Evolutionary conservation across 73 alveolate genomes (phyloP), one percentile per base, ranked within the genome.

Genomic region (Tetrahymena malaccensis): DNA sequence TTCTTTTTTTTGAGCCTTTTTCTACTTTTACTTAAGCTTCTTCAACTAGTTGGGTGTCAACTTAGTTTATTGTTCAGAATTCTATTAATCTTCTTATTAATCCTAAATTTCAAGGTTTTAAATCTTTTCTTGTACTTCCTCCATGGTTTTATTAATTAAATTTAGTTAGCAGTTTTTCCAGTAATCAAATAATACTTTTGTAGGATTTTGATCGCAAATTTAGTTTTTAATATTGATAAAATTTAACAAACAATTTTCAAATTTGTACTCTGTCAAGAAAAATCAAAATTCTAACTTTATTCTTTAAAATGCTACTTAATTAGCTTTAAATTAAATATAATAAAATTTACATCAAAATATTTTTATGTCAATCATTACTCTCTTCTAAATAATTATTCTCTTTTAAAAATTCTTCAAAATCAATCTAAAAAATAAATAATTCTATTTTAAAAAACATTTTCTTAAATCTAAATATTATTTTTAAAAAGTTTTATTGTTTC

Each of bases 11-110:
- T 84, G n/a, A 84, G 93, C 93, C 43, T 94, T 94, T 85, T 94
- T 94, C 83, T 94, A 94, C 58, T 94, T 94, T 55, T 40, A 43
- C 55, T 94, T 94, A 33, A 85, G 56, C 22, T 94, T 94, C 93
- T 94, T 94, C 84, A 40, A 38, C n/a, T 94, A 58, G 43, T 94
- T 94, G 40, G 85, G 85, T 34, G 56, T 94, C 11, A 94, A 27
- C 35, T 83, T 1, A 44, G 85, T 50, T 55, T 85, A 85, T 50
- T 94, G 21, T 40, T 94, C 93, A 27, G 50, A 35, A 22, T 25
- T 93, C 25, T 16, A 35, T 55, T 94, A 25, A 10, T 43, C 12
- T 43, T n/a, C 56, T 31, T 55, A 7, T 35, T 94, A 35, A 16
- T 31, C 93, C 34, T 50, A 22, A 27, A 43, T 94, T 57, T 94